Percentiles rank a stretch among this genome's conserved stretches.
Conservation (phyloP, 177 flowering plant genomes). For the Vitis hybrid region DNA sequence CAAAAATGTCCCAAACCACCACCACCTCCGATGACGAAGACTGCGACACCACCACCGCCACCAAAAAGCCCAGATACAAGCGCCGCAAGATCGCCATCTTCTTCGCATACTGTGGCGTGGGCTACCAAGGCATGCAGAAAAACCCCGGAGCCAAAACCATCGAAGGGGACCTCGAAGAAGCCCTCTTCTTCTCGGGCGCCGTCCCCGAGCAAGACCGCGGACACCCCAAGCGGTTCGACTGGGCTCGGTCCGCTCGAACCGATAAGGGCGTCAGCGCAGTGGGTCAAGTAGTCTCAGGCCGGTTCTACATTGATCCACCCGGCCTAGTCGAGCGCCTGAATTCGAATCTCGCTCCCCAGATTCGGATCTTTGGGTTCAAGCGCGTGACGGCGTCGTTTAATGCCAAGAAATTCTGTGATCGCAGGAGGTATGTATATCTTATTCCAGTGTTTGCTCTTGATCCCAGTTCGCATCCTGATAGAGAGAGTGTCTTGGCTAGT, state of each 20-base stretch:
- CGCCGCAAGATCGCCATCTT: conserved; percentile 89
- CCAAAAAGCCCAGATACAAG: conserved; percentile 53
- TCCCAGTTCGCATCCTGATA: conserved; percentile 63
- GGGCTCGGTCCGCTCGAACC: conserved; percentile 94
- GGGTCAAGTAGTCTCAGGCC: conserved; percentile 92
- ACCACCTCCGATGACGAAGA: conserved; percentile 33
- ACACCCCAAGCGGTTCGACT: conserved; percentile 63
- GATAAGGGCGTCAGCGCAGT: conserved; percentile 97
- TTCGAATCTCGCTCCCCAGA: conserved; percentile 57
- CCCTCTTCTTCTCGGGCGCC: conserved; percentile 72
- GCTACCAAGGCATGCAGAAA: conserved; percentile 97
- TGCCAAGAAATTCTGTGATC: conserved; percentile 93
- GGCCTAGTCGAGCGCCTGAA: conserved; percentile 77
- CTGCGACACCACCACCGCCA: conserved; percentile 14
- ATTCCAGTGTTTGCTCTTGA: conserved; percentile 93
- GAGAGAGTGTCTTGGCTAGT: conserved; percentile 86
- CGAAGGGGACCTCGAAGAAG: conserved; percentile 94
- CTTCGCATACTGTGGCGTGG: conserved; percentile 93
- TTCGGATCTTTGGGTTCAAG: conserved; percentile 82
- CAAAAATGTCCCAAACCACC: conserved; percentile 73
- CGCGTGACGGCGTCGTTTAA: conserved; percentile 72
- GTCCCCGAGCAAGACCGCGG: conserved; percentile 77
- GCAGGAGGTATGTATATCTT: conserved; percentile 92
- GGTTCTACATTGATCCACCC: conserved; percentile 84
- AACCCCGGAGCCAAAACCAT: conserved; percentile 99